Evolutionary conservation across 805 yeast species (phyloP), one percentile per base, ranked within the genome.

Genomic region (Cyberlindnera mrakii): DNA sequence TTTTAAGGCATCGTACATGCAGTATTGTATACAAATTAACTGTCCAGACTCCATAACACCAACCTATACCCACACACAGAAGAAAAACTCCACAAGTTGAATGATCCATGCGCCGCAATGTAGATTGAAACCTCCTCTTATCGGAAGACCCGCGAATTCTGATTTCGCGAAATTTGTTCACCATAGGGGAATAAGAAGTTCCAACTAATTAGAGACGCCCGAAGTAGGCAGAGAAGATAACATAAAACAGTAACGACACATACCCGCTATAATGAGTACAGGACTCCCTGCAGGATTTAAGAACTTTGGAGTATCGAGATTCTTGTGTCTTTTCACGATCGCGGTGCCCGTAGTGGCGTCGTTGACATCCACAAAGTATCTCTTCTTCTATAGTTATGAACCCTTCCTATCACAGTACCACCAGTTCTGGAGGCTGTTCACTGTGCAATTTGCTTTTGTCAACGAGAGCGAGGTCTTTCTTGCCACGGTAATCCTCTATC

Each of bases 271-370:
- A 6, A 55, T 57, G 62, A 47, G 54, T 37, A 59, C 67, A 4
- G 44, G 60, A 9, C 58, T 71, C 3, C 66, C 67, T n/a, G 42
- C 66, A 0, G 72, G 72, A 2, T 60, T 69, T 47, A 49, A 47
- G 15, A 46, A 57, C 39, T 58, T 67, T 8, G 71, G 71, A 3
- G 62, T 66, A 8, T 58, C 71, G 9, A 58, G 57, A 43, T 27
- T 44, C 5, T 33, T 59, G 23, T 52, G 60, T 4, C 45, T 49
- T 27, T 17, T 50, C 23, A 44, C 63, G 1, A 39, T 60, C 8
- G 49, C 47, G 1, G 35, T 57, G 3, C 68, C 74, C 2, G 41
- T 69, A 14, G 23, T 65, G 5, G 55, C 67, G 7, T 56, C 72
- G 4, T 54, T 69, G 13, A 48, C 67, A 5, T 63, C 62, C 5